Base-by-base conservation (phyloP, 2,329 filamentous ascomycete species). In the Hypomyces rosellus region DNA sequence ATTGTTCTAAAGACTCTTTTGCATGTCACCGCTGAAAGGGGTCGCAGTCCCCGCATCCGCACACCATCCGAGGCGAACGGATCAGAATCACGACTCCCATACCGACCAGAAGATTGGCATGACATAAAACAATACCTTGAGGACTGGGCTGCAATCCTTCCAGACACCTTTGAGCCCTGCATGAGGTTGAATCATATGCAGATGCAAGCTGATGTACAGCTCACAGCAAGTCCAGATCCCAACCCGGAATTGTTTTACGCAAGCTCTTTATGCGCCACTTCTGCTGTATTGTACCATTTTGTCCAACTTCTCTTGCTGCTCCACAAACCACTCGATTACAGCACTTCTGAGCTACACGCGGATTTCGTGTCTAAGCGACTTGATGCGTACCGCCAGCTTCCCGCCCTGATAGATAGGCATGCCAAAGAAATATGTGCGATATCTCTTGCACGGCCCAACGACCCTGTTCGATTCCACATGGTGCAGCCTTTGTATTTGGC, bases 261-360 rank as follows among this genome's bases (percentile, higher is more conserved):
- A 36, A 57, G 46, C 37, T 42, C 54, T 40, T 55, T 57, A 53
- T 55, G 53, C 4, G 52, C 55, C 16, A 55, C 55, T 3, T 53
- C 55, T 12, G 48, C 49, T 14, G 38, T 57, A 5, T 43, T 57
- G 12, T 57, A 57, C 22, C 55, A 57, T 43, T 55, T 57, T 40
- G 54, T 50, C 5, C 52, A 54, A 16, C 48, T 57, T 30, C 50
- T 55, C 34, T 40, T 55, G 7, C 42, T 55, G 8, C 49, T 57
- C 8, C 55, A 57, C 38, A 54, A 48, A 25, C 50, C 53, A 18
- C 39, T 46, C 13, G 41, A 43, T 20, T 46, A 46, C 11, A 47
- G 37, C 33, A 14, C 16, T 5, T 14, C 34, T 9, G 49, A 45
- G 22, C 13, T 40, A 22, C 38, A 49, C 49, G 16, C 43, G 4